Percentiles rank a stretch among this genome's conserved stretches.
Evolutionary conservation across 192 early-diverging fungal genomes (phyloP).

Genomic region (Jimgerdemannia lactiflua): DNA sequence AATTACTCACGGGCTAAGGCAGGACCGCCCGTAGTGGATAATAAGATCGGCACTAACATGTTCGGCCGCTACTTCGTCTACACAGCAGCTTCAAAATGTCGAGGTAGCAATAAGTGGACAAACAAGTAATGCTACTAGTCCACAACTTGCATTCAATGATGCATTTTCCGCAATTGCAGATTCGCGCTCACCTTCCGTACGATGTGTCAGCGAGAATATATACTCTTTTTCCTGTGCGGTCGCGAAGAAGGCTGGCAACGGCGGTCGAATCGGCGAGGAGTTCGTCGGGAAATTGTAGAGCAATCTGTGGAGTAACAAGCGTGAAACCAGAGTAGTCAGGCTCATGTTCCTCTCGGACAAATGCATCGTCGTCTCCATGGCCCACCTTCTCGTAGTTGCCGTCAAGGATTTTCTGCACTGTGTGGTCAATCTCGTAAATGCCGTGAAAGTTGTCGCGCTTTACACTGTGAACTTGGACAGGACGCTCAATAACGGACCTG

Average conservation of each 20-base stretch:
- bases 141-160: not conserved
- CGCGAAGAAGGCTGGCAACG: constrained; percentile 53
- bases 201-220: constrained; percentile 95
- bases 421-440: constrained; percentile 67
- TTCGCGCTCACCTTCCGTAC: constrained; percentile 66
- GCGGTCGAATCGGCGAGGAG: constrained; percentile 66
- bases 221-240: constrained; percentile 43
- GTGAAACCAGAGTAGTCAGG: constrained; percentile 3
- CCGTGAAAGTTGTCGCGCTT: constrained; percentile 36
- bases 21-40: constrained; percentile 94
- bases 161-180: not conserved
- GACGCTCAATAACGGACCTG: constrained; percentile 55
- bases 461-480: constrained; percentile 31
- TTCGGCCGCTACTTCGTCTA: constrained; percentile 94
- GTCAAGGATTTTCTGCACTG: constrained; percentile 43
- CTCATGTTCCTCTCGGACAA: constrained; percentile 4
- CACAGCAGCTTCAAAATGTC: constrained; percentile 76
- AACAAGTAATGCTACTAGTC: not conserved
- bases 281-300: constrained; percentile 95
- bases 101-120: not conserved
- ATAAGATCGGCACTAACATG: constrained; percentile 86
- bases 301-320: constrained; percentile 40
- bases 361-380: not conserved
- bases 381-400: constrained; percentile 42
- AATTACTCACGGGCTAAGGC: constrained; percentile 72